Base-by-base conservation (phyloP, 805 yeast genomes). In the Wickerhamomyces ciferrii region DNA sequence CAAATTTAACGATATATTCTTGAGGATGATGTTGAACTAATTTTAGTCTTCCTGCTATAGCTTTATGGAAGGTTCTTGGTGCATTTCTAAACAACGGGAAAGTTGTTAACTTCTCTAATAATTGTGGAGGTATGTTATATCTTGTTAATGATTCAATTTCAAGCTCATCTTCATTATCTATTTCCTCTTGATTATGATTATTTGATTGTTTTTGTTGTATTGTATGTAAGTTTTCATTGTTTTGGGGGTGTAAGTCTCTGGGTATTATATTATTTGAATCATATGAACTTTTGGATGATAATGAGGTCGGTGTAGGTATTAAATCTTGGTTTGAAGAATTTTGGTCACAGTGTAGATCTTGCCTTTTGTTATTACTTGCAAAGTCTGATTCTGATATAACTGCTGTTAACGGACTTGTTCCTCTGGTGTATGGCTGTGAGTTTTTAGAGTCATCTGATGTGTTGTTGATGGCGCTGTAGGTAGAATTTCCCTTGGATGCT, bases 71-170 rank as follows among this genome's bases (percentile, higher is more conserved):
- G 7, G 82, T 66, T 29, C 70, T 73, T 10, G 92, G 90, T 0
- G 92, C 92, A 43, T 74, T 72, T 48, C 71, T 72, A 67, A 84
- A 84, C 27, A 85, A 69, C 0, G 89, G 78, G 60, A 84, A 82
- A n/a, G 74, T 72, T 42, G 75, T 68, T 36, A 84, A 66, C 34
- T 75, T 67, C 43, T 71, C 73, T 52, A 81, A 59, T n/a, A 84
- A 67, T 45, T 74, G 79, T 2, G 78, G 74, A 0, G 88, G 89
- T 11, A 76, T 52, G 13, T 24, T 45, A 21, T 47, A 44, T 50
- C 49, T 23, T 42, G 42, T 19, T 39, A 31, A 23, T 9, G 39
- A n/a, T 18, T 42, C 41, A 2, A 24, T 17, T 5, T 42, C 21
- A 9, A 32, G 7, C 4, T 43, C 43, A 13, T 35, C 31, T 1